These are phyloP conservation scores for Pisolithus tinctorius DNA, from an alignment of 768 basidiomycete genomes.

Conservation along the genomic window DNA sequence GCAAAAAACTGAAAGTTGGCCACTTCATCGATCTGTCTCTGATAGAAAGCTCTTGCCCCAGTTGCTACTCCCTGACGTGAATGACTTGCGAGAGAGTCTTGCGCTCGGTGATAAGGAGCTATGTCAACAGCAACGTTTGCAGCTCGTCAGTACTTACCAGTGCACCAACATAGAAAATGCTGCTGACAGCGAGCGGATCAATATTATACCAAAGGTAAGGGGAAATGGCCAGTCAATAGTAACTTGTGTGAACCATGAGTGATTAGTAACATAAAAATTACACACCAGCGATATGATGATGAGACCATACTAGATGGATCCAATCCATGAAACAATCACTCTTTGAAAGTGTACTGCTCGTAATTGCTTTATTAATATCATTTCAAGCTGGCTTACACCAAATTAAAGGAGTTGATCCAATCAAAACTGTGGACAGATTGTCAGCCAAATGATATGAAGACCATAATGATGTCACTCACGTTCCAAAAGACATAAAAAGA, in stretches of 20 bases:
- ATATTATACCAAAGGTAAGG: constrained; percentile 6
- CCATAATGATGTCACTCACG: background rate
- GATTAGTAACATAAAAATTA: constrained; percentile 27
- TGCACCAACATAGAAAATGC: background rate
- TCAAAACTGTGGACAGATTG: background rate
- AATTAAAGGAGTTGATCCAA: constrained; percentile 2
- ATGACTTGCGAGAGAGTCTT: constrained; percentile 22
- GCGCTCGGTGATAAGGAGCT: constrained; percentile 23
- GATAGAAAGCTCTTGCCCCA: constrained; percentile 11
- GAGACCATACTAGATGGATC: constrained; percentile 15
- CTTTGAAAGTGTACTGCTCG: constrained; percentile 12
- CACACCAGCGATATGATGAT: constrained; percentile 3
- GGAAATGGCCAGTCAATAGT: constrained; percentile 6
- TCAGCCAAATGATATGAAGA: background rate
- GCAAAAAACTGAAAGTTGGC: constrained; percentile 10
- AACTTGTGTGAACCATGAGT: background rate
- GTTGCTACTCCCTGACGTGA: constrained; percentile 20
- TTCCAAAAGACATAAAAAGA: constrained; percentile 2
- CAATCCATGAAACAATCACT: constrained; percentile 22
- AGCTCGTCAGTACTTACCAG: constrained; percentile 26
- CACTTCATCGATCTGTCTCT: background rate
- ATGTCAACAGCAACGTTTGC: constrained; percentile 1
- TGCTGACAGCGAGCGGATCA: constrained; percentile 4
- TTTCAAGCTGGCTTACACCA: background rate
- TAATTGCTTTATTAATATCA: constrained; percentile 1